These are phyloP conservation scores for Colletotrichum truncatum DNA, from an alignment of 2,329 filamentous ascomycete genomes.

Conservation along the genomic window DNA sequence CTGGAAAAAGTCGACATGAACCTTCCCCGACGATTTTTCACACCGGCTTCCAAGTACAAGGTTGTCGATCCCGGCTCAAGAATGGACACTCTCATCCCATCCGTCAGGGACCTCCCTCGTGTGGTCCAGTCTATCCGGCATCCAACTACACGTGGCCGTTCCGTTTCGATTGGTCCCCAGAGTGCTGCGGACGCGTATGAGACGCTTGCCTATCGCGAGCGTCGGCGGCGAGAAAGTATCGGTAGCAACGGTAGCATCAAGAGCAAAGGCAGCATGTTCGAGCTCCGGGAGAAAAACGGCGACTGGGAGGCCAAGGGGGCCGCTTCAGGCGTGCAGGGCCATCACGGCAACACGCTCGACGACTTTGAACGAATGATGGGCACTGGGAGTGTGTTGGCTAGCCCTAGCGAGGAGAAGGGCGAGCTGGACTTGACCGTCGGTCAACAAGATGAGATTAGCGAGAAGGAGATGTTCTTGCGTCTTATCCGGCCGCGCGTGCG, in stretches of 20 bases:
- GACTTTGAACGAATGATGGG: conserved; percentile 82
- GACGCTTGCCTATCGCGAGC: conserved; percentile 88
- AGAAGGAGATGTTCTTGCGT: conserved; percentile 84
- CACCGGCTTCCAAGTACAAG: conserved; percentile 89
- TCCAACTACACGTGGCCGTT: conserved; percentile 74
- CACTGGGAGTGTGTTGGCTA: conserved; percentile 61
- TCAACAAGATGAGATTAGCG: conserved; percentile 64
- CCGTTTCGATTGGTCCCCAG: conserved; percentile 91
- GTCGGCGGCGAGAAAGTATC: conserved; percentile 63
- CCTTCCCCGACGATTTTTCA: conserved; percentile 90
- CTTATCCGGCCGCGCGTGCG: conserved; percentile 88
- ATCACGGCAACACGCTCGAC: conserved; percentile 54
- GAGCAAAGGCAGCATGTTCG: conserved; percentile 53
- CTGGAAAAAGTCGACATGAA: conserved; percentile 83
- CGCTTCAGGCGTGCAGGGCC: conserved; percentile 54
- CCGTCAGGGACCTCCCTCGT: conserved; percentile 85
- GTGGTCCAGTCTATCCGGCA: conserved; percentile 85
- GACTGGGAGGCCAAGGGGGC: conserved; percentile 48
- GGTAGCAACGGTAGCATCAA: conserved; percentile 58
- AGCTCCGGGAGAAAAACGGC: conserved; percentile 49
- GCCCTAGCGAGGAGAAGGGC: conserved; percentile 40
- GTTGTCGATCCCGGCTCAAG: conserved; percentile 76
- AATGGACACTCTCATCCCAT: conserved; percentile 87
- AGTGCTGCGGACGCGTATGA: conserved; percentile 97
- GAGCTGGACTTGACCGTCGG: conserved; percentile 47